Conservation (phyloP, 176 grass and related monocot species). For the Eleusine coracana region DNA sequence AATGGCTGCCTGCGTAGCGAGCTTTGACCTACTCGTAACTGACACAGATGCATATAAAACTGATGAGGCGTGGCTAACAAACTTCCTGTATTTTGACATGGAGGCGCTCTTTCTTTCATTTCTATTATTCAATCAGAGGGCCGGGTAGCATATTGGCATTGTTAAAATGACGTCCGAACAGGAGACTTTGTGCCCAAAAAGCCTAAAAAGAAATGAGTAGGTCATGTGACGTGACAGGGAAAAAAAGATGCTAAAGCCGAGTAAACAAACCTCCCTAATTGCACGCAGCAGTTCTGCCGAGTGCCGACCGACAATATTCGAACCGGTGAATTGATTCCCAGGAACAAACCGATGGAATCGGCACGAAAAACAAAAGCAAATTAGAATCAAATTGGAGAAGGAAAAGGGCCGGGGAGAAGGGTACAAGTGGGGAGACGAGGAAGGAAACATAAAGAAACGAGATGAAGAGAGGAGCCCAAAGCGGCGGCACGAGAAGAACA, state of each 20-base stretch:
- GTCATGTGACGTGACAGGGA: neutral
- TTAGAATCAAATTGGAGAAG: conserved; percentile 2
- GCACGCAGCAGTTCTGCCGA: neutral
- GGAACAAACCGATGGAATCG: conserved; percentile 57
- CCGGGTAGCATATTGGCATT: neutral
- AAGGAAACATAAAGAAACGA: conserved; percentile 26
- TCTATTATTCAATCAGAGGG: too few species aligned
- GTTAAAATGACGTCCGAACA: neutral
- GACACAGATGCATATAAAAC: conserved; percentile 1
- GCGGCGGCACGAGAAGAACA: conserved; percentile 43
- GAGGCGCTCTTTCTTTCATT: neutral
- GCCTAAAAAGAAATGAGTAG: conserved; percentile 1
- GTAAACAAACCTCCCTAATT: neutral
- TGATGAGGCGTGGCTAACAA: neutral
- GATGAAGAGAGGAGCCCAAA: conserved; percentile 22
- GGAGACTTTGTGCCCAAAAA: conserved; percentile 21
- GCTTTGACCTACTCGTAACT: conserved; percentile 48
- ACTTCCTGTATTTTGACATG: neutral
- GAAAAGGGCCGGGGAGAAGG: neutral
- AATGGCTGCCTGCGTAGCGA: neutral
- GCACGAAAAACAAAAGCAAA: conserved; percentile 54
- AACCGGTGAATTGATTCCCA: conserved; percentile 28
- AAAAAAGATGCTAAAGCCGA: conserved; percentile 21
- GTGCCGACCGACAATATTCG: conserved; percentile 37
- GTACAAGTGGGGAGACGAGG: conserved; percentile 19